phyloP scores from a whole-genome alignment of 495 filamentous ascomycete genomes.

The Xeromyces bisporus region DNA sequence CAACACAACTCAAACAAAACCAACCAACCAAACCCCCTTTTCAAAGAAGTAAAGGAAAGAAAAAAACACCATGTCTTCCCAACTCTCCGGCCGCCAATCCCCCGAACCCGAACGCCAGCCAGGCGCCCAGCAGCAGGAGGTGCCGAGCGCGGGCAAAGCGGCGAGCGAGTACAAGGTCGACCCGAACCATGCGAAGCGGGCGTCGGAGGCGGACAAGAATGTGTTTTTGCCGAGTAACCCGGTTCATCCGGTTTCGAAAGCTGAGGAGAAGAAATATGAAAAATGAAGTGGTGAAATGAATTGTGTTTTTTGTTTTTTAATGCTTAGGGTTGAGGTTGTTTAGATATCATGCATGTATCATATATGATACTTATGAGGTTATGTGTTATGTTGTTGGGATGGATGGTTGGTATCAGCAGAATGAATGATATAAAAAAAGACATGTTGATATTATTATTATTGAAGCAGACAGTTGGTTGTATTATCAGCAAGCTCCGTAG shows the following conservation, averaged over 20 bases:
- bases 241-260: conserved; percentile 30
- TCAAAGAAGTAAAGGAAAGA: conserved; percentile 3
- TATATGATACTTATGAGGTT: too few species aligned
- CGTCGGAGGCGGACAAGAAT: conserved; percentile 20
- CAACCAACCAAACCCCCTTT: conserved; percentile 3
- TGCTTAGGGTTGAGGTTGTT: too few species aligned
- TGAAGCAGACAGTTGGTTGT: too few species aligned
- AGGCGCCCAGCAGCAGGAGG: conserved; percentile 43
- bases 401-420: too few species aligned
- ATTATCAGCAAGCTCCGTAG: too few species aligned
- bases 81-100: conserved; percentile 55
- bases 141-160: conserved; percentile 40
- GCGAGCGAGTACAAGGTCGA: conserved; percentile 20
- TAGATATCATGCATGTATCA: too few species aligned
- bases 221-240: conserved; percentile 43
- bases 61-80: conserved; percentile 19
- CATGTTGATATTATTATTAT: too few species aligned
- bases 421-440: too few species aligned
- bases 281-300: too few species aligned
- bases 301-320: too few species aligned
- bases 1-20: neutral
- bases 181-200: conserved; percentile 20
- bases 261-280: conserved; percentile 8
- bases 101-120: conserved; percentile 55
- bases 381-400: too few species aligned